Conservation (phyloP, 768 basidiomycete genomes). For the Crassisporium funariophilum region DNA sequence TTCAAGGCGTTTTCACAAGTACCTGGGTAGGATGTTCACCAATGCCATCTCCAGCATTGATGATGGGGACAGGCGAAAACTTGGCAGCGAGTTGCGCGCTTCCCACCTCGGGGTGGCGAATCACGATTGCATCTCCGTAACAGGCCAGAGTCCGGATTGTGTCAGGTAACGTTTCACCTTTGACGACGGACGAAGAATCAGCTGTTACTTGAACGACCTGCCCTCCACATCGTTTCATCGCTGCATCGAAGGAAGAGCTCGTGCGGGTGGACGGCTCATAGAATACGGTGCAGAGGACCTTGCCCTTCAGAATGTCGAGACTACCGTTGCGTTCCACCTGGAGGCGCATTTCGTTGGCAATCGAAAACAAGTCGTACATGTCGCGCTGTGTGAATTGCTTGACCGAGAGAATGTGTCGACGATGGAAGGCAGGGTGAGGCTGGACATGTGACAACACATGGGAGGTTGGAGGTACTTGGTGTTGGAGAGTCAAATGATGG, state of each 20-base stretch:
- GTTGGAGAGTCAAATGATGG: conserved; percentile 21
- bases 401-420: conserved; percentile 90
- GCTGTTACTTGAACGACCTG: conserved; percentile 86
- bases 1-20: conserved; percentile 23
- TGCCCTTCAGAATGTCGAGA: conserved; percentile 88
- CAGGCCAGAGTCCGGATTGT: conserved; percentile 93
- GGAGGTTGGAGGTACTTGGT: conserved; percentile 35
- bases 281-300: conserved; percentile 89
- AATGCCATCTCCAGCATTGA: conserved; percentile 96
- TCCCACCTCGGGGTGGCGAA: conserved; percentile 93
- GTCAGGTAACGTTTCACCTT: conserved; percentile 92
- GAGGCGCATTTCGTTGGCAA: conserved; percentile 95
- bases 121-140: conserved; percentile 92
- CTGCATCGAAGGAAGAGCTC: conserved; percentile 94
- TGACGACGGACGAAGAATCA: conserved; percentile 85
- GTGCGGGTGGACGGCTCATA: conserved; percentile 98
- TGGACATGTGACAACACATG: conserved; percentile 50
- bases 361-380: conserved; percentile 89
- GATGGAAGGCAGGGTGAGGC: conserved; percentile 87
- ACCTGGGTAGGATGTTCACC: conserved; percentile 98
- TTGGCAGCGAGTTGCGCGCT: conserved; percentile 96
- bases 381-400: conserved; percentile 92
- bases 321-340: conserved; percentile 91
- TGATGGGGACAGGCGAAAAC: conserved; percentile 90
- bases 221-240: conserved; percentile 98